A percentile compares a stretch with the other conserved stretches of the same genome.
Evolutionary conservation across 805 yeast genomes (phyloP).

Genomic region (Saccharomyces cerevisiae): DNA sequence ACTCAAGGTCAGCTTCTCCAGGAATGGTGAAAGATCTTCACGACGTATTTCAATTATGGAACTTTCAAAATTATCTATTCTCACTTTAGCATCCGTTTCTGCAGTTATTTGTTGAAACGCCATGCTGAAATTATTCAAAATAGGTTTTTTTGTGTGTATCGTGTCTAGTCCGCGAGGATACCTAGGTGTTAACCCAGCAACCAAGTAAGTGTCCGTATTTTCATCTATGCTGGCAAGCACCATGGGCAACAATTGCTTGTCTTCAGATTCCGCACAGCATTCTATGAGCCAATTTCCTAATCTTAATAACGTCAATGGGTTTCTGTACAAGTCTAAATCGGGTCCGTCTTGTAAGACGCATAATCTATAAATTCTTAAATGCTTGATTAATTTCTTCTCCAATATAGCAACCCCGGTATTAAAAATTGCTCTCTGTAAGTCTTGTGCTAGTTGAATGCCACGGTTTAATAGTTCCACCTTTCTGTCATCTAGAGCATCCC

Average conservation of each 20-base stretch:
- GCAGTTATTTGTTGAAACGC: slow-evolving; percentile 86
- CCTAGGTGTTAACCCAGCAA: slow-evolving; percentile 82
- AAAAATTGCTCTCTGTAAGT: slow-evolving; percentile 74
- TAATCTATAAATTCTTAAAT: slow-evolving; percentile 69
- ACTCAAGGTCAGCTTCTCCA: slow-evolving; percentile 74
- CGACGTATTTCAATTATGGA: slow-evolving; percentile 83
- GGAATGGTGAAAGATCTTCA: slow-evolving; percentile 80
- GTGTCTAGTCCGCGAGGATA: slow-evolving; percentile 46
- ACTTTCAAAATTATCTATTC: slow-evolving; percentile 91
- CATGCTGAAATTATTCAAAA: slow-evolving; percentile 74
- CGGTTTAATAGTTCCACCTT: slow-evolving; percentile 28
- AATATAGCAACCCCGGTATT: slow-evolving; percentile 83
- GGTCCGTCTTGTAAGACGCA: slow-evolving; percentile 89
- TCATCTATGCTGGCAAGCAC: slow-evolving; percentile 79
- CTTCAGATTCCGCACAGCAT: slow-evolving; percentile 73
- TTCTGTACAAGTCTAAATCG: slow-evolving; percentile 65
- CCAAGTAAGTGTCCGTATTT: slow-evolving; percentile 67
- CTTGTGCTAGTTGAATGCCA: slow-evolving; percentile 80
- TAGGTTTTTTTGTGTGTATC: slow-evolving; percentile 33
- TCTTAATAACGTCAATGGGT: slow-evolving; percentile 77
- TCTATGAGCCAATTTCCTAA: slow-evolving; percentile 89
- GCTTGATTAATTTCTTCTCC: slow-evolving; percentile 73
- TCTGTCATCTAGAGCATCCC: slow-evolving; percentile 51
- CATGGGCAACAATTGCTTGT: slow-evolving; percentile 58
- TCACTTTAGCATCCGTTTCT: slow-evolving; percentile 76